phyloP scores from a whole-genome alignment of 2,329 filamentous ascomycete species.

The Ascochyta koolunga region DNA sequence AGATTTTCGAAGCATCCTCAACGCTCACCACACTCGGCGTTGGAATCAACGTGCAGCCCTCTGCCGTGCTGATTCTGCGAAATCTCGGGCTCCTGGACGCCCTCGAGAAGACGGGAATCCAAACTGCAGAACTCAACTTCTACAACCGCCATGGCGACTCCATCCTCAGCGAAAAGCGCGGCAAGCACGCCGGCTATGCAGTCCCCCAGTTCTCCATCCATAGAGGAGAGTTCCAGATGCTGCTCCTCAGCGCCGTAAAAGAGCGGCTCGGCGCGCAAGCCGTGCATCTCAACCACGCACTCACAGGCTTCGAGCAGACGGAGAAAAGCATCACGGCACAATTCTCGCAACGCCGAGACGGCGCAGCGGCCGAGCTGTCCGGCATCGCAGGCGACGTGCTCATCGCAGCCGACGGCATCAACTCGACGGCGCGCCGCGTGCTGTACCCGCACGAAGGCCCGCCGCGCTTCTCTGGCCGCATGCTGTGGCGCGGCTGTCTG shows the following conservation, averaged over 20 bases:
- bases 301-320: slow-evolving; percentile 47
- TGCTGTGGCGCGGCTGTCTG: slow-evolving; percentile 55
- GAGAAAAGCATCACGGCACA: slow-evolving; percentile 47
- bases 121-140: slow-evolving; percentile 53
- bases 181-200: slow-evolving; percentile 50
- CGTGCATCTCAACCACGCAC: slow-evolving; percentile 50
- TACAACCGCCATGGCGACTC: slow-evolving; percentile 53
- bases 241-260: slow-evolving; percentile 51
- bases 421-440: slow-evolving; percentile 50
- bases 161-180: slow-evolving; percentile 53
- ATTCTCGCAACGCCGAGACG: slow-evolving; percentile 41
- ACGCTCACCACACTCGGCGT: slow-evolving; percentile 53
- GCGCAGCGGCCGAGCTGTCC: slow-evolving; percentile 35
- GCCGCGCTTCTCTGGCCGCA: slow-evolving; percentile 54
- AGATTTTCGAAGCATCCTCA: slow-evolving; percentile 52
- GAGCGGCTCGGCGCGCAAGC: slow-evolving; percentile 49
- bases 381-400: slow-evolving; percentile 45
- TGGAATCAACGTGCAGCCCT: slow-evolving; percentile 56
- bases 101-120: slow-evolving; percentile 50
- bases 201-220: slow-evolving; percentile 56
- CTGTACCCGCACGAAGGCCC: slow-evolving; percentile 54
- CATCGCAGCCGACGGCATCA: slow-evolving; percentile 55
- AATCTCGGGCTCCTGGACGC: slow-evolving; percentile 52
- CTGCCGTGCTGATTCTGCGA: slow-evolving; percentile 53
- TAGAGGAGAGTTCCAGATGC: slow-evolving; percentile 54